Evolutionary conservation across 2,329 filamentous ascomycete species (phyloP).

Genomic region (Fusarium sp.): DNA sequence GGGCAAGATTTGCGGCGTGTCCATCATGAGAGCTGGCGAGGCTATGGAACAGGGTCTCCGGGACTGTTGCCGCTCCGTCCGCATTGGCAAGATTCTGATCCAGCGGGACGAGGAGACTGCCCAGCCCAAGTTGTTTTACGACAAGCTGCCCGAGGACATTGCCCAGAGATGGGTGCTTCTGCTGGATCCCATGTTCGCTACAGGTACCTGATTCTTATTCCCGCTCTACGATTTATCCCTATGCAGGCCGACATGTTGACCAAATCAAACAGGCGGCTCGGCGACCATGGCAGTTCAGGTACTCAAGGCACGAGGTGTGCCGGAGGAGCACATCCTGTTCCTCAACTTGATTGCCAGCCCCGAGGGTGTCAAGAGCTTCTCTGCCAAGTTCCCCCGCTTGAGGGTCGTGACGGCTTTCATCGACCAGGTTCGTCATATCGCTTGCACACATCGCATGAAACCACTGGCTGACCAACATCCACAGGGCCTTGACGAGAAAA

Average conservation of each 20-base stretch:
- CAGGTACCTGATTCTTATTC: conserved; percentile 66
- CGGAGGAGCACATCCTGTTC: conserved; percentile 95
- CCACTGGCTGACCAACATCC: conserved; percentile 29
- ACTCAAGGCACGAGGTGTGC: conserved; percentile 87
- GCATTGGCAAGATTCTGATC: conserved; percentile 98
- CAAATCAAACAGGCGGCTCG: conserved; percentile 75
- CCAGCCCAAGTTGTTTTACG: conserved; percentile 93
- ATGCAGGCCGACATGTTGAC: conserved; percentile 11
- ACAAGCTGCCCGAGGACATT: conserved; percentile 96
- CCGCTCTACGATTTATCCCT: conserved; percentile 1
- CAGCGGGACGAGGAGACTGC: conserved; percentile 96
- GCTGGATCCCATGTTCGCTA: conserved; percentile 99
- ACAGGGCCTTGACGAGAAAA: conserved; percentile 93
- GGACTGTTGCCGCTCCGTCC: conserved; percentile 96
- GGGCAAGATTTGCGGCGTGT: conserved; percentile 98
- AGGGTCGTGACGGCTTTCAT: conserved; percentile 96
- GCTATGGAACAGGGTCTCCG: conserved; percentile 97
- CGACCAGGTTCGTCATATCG: conserved; percentile 69
- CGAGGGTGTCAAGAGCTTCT: conserved; percentile 89
- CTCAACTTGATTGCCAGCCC: conserved; percentile 98
- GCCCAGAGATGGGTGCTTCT: conserved; percentile 91
- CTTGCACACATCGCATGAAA: conserved; percentile 3
- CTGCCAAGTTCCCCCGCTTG: conserved; percentile 86
- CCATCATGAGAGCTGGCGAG: conserved; percentile 97
- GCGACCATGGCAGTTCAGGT: conserved; percentile 98